Evolutionary conservation across 768 basidiomycete genomes (phyloP).

Genomic region (Royoungia palumana): DNA sequence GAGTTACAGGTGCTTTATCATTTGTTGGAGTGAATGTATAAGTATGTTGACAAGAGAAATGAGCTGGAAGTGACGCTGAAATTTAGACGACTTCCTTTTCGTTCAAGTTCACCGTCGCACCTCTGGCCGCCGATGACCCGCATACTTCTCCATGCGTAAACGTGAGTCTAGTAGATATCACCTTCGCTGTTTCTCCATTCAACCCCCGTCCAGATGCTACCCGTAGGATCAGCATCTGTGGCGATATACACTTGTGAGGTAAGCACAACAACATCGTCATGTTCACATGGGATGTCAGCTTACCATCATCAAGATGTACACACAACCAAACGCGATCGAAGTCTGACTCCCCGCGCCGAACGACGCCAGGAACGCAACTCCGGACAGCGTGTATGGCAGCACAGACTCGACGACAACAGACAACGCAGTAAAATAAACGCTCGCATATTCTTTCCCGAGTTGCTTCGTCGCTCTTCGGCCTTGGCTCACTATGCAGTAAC

Average conservation of each 20-base stretch:
- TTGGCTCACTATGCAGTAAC: constrained; percentile 15
- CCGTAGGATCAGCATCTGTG: constrained; percentile 25
- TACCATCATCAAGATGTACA: constrained; percentile 27
- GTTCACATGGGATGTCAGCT: not conserved
- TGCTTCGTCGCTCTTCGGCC: constrained; percentile 7
- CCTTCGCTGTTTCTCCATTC: constrained; percentile 10
- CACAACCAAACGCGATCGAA: constrained; percentile 13
- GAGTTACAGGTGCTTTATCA: no score
- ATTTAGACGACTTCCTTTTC: not conserved
- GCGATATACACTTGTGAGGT: constrained; percentile 20
- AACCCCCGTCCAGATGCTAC: constrained; percentile 19
- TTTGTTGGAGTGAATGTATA: no score
- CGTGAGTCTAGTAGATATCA: constrained; percentile 6
- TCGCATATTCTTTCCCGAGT: constrained; percentile 21
- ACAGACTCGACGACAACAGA: constrained; percentile 23
- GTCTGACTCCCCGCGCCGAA: constrained; percentile 15
- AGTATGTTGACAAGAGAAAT: no score
- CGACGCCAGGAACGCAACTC: constrained; percentile 23
- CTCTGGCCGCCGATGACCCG: not conserved
- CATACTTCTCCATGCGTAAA: constrained; percentile 2
- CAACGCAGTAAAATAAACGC: constrained; percentile 16
- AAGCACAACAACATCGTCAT: not conserved
- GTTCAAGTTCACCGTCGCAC: not conserved
- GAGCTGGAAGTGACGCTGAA: no score
- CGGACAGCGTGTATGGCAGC: constrained; percentile 24